A percentile compares a stretch with the other conserved stretches of the same genome.
phyloP scores from a whole-genome alignment of 495 filamentous ascomycete species.

The Glarea lozoyensis region DNA sequence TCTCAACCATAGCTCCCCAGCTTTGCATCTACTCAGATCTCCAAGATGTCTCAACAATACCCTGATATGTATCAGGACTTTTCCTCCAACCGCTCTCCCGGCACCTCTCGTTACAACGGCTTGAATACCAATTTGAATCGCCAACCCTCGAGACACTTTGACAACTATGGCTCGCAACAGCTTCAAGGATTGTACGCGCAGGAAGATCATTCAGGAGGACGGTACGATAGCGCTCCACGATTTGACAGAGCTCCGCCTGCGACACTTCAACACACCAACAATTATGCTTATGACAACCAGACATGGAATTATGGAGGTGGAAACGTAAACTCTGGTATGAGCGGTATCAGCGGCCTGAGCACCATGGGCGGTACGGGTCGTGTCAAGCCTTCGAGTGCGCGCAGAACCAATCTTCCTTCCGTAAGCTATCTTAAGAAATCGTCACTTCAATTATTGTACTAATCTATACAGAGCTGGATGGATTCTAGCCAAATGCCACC shows the following conservation, averaged over 20 bases:
- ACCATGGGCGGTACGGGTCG: conserved; percentile 36
- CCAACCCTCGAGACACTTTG: conserved; percentile 60
- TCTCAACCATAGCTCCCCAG: background rate
- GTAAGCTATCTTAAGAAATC: conserved; percentile 26
- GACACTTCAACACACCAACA: conserved; percentile 22
- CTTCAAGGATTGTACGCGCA: conserved; percentile 38
- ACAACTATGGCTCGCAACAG: conserved; percentile 46
- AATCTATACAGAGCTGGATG: too few relatives aligned
- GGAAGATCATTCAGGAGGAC: conserved; percentile 45
- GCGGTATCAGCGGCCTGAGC: conserved; percentile 20
- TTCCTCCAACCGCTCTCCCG: conserved; percentile 23
- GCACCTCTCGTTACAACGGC: conserved; percentile 33
- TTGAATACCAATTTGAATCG: conserved; percentile 59
- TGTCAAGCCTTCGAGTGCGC: conserved; percentile 30
- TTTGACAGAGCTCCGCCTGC: conserved; percentile 41
- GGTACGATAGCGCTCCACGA: conserved; percentile 46
- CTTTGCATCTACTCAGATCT: background rate
- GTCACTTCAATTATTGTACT: too few relatives aligned
- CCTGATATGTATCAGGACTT: conserved; percentile 37
- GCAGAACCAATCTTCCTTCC: conserved; percentile 36
- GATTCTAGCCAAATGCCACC: conserved; percentile 25
- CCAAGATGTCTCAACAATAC: conserved; percentile 50
- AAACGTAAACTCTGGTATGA: conserved; percentile 34
- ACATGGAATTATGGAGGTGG: conserved; percentile 39
- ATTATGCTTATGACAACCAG: conserved; percentile 36